These are phyloP conservation scores for Paramecium sonneborni DNA, from an alignment of 73 alveolate species.

Conservation along the genomic window DNA sequence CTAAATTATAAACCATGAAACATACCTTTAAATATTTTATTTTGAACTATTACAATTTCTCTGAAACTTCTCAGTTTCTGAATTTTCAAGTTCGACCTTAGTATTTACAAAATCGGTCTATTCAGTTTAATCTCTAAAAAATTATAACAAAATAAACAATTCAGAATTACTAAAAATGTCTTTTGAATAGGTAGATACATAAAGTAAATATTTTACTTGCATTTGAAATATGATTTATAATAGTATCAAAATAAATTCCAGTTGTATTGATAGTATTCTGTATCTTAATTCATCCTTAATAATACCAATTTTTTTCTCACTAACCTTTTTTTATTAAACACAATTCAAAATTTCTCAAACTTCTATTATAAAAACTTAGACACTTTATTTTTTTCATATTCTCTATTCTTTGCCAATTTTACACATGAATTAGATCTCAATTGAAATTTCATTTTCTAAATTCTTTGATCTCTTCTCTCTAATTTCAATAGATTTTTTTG, in stretches of 20 bases:
- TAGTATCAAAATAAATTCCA: not conserved
- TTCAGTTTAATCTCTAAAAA: not conserved
- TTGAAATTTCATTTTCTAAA: not conserved
- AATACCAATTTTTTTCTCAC: not conserved
- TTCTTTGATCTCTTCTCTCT: not conserved
- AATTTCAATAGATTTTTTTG: not conserved
- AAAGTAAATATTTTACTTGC: not conserved
- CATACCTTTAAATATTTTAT: not conserved
- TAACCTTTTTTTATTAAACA: not conserved
- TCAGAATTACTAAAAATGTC: not conserved
- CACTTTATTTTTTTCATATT: not conserved
- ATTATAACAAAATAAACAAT: not conserved
- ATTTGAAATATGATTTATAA: not conserved
- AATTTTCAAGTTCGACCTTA: not conserved
- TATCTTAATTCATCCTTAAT: not conserved
- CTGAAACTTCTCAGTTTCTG: not conserved
- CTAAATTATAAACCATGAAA: not conserved
- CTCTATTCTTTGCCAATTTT: slow-evolving; percentile 39
- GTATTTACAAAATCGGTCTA: no score
- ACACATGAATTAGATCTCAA: not conserved
- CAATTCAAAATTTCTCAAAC: not conserved
- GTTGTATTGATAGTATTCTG: not conserved
- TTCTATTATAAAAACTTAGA: not conserved
- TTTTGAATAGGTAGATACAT: not conserved
- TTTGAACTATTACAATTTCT: not conserved